These are phyloP conservation scores for Verticillium longisporum DNA, from an alignment of 2,329 filamentous ascomycete species.

Conservation along the genomic window DNA sequence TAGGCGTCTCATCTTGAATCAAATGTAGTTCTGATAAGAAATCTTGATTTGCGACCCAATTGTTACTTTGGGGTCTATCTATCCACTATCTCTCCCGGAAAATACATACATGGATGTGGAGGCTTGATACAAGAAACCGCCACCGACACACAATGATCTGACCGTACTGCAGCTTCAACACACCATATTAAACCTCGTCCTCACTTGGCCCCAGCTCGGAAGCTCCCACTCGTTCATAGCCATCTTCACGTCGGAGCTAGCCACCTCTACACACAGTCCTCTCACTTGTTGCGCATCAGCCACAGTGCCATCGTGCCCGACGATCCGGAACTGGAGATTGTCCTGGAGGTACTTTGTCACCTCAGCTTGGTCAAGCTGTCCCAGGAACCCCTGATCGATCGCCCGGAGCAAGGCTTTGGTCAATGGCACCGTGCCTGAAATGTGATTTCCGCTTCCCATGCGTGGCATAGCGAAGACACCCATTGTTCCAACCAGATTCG, in stretches of 20 bases:
- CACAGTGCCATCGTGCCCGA: slow-evolving; percentile 17
- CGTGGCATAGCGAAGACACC: slow-evolving; percentile 43
- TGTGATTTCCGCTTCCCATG: slow-evolving; percentile 22
- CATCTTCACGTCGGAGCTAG: slow-evolving; percentile 28
- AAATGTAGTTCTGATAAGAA: neutral
- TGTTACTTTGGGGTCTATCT: neutral
- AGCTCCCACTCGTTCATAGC: slow-evolving; percentile 24
- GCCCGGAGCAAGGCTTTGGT: slow-evolving; percentile 40
- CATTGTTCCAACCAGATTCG: slow-evolving; percentile 55
- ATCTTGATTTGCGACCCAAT: neutral
- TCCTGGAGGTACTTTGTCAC: slow-evolving; percentile 34
- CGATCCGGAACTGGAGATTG: slow-evolving; percentile 26
- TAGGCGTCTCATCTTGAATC: neutral
- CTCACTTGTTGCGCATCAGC: slow-evolving; percentile 19
- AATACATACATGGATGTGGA: neutral
- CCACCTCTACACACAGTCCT: slow-evolving; percentile 27
- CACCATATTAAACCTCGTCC: slow-evolving; percentile 10
- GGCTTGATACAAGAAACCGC: neutral
- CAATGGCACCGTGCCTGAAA: slow-evolving; percentile 44
- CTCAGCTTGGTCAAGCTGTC: slow-evolving; percentile 25
- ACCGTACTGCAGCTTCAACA: neutral
- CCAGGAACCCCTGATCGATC: slow-evolving; percentile 27
- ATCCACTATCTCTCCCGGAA: neutral
- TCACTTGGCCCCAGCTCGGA: slow-evolving; percentile 26
- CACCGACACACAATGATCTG: neutral